phyloP scores from a whole-genome alignment of 2,329 filamentous ascomycete species.

The Pseudogymnoascus sp. region DNA sequence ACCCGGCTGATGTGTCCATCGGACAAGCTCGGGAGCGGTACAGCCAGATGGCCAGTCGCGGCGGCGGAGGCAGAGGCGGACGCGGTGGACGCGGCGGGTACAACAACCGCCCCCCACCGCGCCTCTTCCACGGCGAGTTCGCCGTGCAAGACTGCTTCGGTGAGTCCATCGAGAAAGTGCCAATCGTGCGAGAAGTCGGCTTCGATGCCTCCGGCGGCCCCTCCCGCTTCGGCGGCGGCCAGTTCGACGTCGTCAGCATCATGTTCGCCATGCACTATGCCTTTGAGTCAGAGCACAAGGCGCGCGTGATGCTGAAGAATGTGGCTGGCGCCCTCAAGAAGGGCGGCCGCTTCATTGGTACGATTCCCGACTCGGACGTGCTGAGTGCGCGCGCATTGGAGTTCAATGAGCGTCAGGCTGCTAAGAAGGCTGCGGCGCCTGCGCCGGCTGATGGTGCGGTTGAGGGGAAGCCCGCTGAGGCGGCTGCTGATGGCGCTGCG shows the following conservation, averaged over 20 bases:
- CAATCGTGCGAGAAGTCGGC: constrained; percentile 76
- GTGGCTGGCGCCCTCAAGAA: constrained; percentile 87
- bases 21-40: constrained; percentile 84
- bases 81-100: constrained; percentile 36
- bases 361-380: constrained; percentile 94
- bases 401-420: constrained; percentile 54
- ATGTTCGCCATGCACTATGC: constrained; percentile 99
- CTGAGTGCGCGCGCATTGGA: constrained; percentile 70
- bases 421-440: constrained; percentile 27
- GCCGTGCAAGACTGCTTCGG: constrained; percentile 88
- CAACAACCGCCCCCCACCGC: constrained; percentile 40
- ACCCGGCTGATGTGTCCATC: constrained; percentile 88
- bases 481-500: constrained; percentile 23
- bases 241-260: constrained; percentile 94
- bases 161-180: constrained; percentile 71
- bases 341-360: constrained; percentile 87
- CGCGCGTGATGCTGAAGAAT: constrained; percentile 85
- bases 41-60: constrained; percentile 57
- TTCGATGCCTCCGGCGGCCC: constrained; percentile 67
- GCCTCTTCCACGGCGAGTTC: constrained; percentile 79
- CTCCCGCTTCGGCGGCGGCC: constrained; percentile 63
- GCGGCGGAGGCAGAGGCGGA: constrained; percentile 40
- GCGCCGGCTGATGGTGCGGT: constrained; percentile 23
- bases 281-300: constrained; percentile 86
- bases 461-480: constrained; percentile 34